Conservation (phyloP, 2,329 filamentous ascomycete genomes). For the Colletotrichum cordylinicola region DNA sequence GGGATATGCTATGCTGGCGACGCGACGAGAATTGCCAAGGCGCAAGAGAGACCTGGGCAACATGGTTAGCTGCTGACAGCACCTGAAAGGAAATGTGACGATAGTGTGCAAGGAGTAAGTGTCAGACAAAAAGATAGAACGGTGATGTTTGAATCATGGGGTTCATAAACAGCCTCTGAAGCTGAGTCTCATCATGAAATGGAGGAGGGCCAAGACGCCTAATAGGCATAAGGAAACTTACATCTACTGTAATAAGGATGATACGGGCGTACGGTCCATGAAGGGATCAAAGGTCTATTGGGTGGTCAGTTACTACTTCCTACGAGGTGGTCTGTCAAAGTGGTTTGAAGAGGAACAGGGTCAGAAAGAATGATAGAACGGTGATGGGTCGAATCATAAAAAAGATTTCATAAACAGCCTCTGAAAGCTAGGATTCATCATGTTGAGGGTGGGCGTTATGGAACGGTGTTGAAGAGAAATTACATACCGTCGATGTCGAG, state of each 20-base stretch:
- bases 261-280: not conserved
- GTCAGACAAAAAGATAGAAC: slow-evolving; percentile 29
- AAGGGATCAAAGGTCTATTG: not conserved
- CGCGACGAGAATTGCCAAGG: too few species aligned
- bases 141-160: slow-evolving; percentile 43
- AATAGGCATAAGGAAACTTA: not conserved
- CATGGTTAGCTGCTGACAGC: not conserved
- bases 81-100: not conserved
- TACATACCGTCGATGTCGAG: not conserved
- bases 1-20: not conserved
- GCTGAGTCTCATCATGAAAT: slow-evolving; percentile 39
- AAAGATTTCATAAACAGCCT: slow-evolving; percentile 52
- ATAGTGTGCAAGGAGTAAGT: not conserved
- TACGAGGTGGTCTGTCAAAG: not conserved
- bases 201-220: not conserved
- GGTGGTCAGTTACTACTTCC: not conserved
- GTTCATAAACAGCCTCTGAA: slow-evolving; percentile 56
- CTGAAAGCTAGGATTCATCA: slow-evolving; percentile 47
- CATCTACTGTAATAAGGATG: not conserved
- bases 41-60: not conserved
- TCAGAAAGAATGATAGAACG: slow-evolving; percentile 32
- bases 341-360: not conserved
- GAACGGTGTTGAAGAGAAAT: not conserved
- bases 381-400: slow-evolving; percentile 44
- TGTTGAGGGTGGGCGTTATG: slow-evolving; percentile 14